Evolutionary conservation across 176 grass and related monocot species (phyloP), one percentile per base, ranked within the genome.

Genomic region (Hsuehochloa calcarea): DNA sequence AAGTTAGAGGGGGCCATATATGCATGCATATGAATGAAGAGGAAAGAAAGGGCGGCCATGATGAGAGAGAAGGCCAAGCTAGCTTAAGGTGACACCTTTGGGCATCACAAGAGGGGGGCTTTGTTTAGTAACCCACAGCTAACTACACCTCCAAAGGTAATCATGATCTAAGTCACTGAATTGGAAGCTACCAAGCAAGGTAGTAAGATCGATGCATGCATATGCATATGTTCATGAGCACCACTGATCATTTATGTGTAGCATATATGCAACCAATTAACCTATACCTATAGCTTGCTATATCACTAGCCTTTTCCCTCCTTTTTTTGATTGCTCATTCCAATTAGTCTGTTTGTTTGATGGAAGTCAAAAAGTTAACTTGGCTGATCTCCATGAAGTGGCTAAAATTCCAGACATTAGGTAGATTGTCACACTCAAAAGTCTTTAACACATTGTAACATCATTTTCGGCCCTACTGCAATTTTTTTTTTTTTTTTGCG

Each of bases 31-130:
- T 58, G 64, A 44, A 8, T 16, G 86, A 50, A 65, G 14, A 65
- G 58, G 73, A 85, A 37, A 82, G 71, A 88, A 51, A 75, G 75
- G 74, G 8, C 58, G 29, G 54, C 70, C 70, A 85, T 75, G 68
- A 74, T 87, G 37, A 56, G 23, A 54, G 25, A 87, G 58, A 68
- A 22, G 9, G 35, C 34, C 15, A 38, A 23, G 13, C 19, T 55
- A 34, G 31, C 31, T 34, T 61, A 40, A 82, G 50, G 11, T 50
- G 47, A 19, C 65, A 34, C 56, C 37, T 73, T 73, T 27, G 46
- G 38, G 81, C 77, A 75, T 78, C 22, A 41, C 23, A 72, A 52
- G 7, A 35, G 13, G 15, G 13, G 15, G 10, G 41, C 41, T 69
- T 70, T 54, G 62, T 65, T 65, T 51, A 85, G 52, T 62, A 34